These are phyloP conservation scores for Botrytis medusae DNA, from an alignment of 2,329 filamentous ascomycete genomes.

Conservation along the genomic window DNA sequence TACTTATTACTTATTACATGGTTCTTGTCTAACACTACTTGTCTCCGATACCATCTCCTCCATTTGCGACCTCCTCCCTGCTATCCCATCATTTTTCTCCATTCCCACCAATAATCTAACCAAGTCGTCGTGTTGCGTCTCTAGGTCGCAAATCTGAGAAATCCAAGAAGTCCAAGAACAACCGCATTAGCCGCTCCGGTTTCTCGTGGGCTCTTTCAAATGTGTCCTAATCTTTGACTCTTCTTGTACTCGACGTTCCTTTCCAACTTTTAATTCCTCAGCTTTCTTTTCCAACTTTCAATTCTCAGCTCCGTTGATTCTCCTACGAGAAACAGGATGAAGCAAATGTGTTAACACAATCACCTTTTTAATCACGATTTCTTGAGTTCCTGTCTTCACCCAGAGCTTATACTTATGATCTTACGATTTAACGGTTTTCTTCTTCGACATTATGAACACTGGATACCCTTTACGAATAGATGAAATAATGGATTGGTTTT, in stretches of 20 bases:
- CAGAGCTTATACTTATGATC: neutral
- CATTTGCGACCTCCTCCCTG: neutral
- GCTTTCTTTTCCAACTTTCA: neutral
- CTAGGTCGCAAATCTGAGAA: slow-evolving; percentile 19
- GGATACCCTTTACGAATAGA: slow-evolving; percentile 9
- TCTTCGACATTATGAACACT: neutral
- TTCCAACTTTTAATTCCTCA: neutral
- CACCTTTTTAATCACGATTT: neutral
- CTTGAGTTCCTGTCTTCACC: neutral
- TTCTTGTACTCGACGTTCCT: neutral
- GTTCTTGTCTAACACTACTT: neutral
- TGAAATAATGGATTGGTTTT: slow-evolving; percentile 11
- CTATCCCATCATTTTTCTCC: neutral
- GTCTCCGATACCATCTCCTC: slow-evolving; percentile 1
- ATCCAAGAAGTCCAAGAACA: slow-evolving; percentile 5
- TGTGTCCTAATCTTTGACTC: neutral
- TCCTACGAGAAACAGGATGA: neutral
- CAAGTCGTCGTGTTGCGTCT: slow-evolving; percentile 7
- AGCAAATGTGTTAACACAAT: neutral
- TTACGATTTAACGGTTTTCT: slow-evolving; percentile 10
- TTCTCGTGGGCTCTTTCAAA: slow-evolving; percentile 18
- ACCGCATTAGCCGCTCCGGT: slow-evolving; percentile 16
- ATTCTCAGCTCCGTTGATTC: slow-evolving; percentile 1
- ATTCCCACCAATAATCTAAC: slow-evolving; percentile 7
- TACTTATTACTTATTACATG: neutral